Evolutionary conservation across 306 rosid species (phyloP).

Genomic region (Casuarina cunninghamiana): DNA sequence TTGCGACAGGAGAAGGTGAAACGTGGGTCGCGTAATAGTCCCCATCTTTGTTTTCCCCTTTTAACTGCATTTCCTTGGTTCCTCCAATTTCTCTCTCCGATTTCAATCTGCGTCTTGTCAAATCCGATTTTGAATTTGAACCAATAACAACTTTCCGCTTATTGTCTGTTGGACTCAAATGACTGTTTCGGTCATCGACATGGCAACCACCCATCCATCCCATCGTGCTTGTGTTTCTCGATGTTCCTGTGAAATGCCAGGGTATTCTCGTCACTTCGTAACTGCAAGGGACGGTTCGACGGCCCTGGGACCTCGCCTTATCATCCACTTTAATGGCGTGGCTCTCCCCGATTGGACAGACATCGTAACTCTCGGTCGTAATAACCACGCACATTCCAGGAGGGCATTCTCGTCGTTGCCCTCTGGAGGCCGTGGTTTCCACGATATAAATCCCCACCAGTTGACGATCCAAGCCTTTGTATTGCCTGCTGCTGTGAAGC

Average conservation of each 20-base stretch:
- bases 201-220: background rate
- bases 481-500: slow-evolving; percentile 50
- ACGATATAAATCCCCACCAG: slow-evolving; percentile 29
- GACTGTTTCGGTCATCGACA: background rate
- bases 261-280: background rate
- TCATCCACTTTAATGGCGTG: background rate
- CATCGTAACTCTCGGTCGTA: background rate
- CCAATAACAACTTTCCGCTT: background rate
- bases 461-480: slow-evolving; percentile 10
- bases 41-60: no score
- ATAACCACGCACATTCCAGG: background rate
- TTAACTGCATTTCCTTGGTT: background rate
- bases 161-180: background rate
- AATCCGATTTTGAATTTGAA: slow-evolving; percentile 17
- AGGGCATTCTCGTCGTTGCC: slow-evolving; percentile 34
- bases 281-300: background rate
- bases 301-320: background rate
- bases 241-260: background rate
- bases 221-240: background rate
- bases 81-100: background rate
- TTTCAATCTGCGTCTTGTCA: background rate
- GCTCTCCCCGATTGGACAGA: slow-evolving; percentile 2
- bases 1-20: no score
- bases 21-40: no score
- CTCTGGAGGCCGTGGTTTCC: slow-evolving; percentile 15